Evolutionary conservation across 2,329 filamentous ascomycete genomes (phyloP), one percentile per base, ranked within the genome.

Genomic region (Fusarium sp.): DNA sequence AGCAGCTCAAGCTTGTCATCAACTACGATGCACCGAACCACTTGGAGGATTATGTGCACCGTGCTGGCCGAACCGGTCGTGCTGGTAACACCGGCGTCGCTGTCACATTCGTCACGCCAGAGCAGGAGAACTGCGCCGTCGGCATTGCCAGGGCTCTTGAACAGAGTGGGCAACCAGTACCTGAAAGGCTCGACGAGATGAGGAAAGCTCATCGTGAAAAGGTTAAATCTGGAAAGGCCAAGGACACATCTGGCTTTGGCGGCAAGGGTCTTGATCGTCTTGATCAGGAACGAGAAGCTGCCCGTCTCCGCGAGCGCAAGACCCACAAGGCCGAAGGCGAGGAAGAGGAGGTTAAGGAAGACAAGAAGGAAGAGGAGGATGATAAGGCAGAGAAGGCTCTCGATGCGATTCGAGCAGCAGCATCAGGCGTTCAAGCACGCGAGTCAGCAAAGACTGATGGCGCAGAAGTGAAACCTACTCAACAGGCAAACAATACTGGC

Each of bases 21-120:
- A 98, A 98, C 82, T 98, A 94, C 79, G 95, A 98, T 78, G 93
- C 92, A 2, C 95, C 95, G 2, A 97, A 97, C 76, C 95, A 98
- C 82, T 82, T 97, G 68, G 96, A 99, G 82, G 96, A 98, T 78
- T 98, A 98, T 77, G 95, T 98, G 42, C 96, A 98, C 80, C 92
- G 96, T 70, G 94, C 93, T 60, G 96, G 96, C 50, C 93, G 96
- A 75, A 98, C 96, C 11, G 96, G 96, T 14, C 92, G 96, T 78
- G 96, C 96, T 48, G 96, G 96, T 42, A 97, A 98, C 77, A 97
- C 90, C 26, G 96, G 96, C 70, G 97, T 94, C 41, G 96, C 96
- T 1, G 93, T 99, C 54, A 99, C 96, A 0, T 97, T 98, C 78
- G 85, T 99, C 64, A 97, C 94, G 1, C 92, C 93, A 44, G 93